Evolutionary conservation across 257 asterid genomes (phyloP).

Genomic region (Paulownia fortunei): DNA sequence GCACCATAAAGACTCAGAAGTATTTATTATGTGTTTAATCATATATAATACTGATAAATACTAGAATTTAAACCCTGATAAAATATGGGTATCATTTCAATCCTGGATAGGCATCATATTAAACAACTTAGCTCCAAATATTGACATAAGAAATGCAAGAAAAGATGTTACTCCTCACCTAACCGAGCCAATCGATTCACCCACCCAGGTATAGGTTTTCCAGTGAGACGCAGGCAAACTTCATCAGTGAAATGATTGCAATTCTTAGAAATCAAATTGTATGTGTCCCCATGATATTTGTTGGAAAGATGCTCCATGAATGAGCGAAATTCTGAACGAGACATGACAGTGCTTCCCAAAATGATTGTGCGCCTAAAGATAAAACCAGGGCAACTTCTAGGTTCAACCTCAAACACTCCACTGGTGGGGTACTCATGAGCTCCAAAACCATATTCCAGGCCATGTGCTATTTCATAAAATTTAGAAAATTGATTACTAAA

Average conservation of each 20-base stretch:
- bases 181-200: too few relatives aligned
- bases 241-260: slow-evolving; percentile 99
- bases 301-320: slow-evolving; percentile 82
- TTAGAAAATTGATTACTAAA: slow-evolving; percentile 9
- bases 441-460: slow-evolving; percentile 87
- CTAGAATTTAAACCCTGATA: not conserved
- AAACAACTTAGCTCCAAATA: slow-evolving; percentile 5
- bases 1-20: not conserved
- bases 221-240: too few relatives aligned
- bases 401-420: slow-evolving; percentile 95
- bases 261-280: slow-evolving; percentile 85
- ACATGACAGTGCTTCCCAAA: slow-evolving; percentile 80
- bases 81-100: not conserved
- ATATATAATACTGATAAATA: not conserved
- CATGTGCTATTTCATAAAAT: slow-evolving; percentile 64
- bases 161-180: slow-evolving; percentile 50
- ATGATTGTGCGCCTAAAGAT: slow-evolving; percentile 77
- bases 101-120: slow-evolving; percentile 1
- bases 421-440: slow-evolving; percentile 90
- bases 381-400: slow-evolving; percentile 91
- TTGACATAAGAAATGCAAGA: slow-evolving; percentile 11
- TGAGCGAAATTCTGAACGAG: slow-evolving; percentile 74
- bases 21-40: not conserved
- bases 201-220: too few relatives aligned
- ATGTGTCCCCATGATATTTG: slow-evolving; percentile 79